Evolutionary conservation across 192 early-diverging fungal genomes (phyloP), one percentile per base, ranked within the genome.

Genomic region (Backusella tarrabulga): DNA sequence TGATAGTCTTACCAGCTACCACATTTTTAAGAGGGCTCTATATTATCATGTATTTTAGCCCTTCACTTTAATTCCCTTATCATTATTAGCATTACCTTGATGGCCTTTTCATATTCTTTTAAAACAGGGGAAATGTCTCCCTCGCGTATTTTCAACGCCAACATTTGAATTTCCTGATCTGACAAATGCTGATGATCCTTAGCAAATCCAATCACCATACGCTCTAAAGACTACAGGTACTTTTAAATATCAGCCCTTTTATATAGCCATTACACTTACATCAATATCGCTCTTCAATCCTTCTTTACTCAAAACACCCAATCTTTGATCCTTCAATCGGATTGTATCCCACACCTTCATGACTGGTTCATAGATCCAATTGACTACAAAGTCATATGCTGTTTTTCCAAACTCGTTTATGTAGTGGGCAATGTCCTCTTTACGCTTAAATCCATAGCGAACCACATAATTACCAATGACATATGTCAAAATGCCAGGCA

Each of bases 181-280:
- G 88, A 81, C 56, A 90, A 79, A 5, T 82, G 38, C 34, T 79
- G 79, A 71, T 87, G 72, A 66, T 87, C 83, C 32, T 74, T 81
- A 19, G 88, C 95, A 89, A 96, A 98, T 1, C 91, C 87, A 26
- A 93, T 80, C 6, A 97, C 94, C 97, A 98, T 98, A 23, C 92
- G 85, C 74, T 97, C 95, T 8, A 98, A 85, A 68, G 94, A 94
- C 85, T 91, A 79, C 5, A 14, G 8, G 42, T 23, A 29, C 32
- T 17, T 40, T 71, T 38, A 17, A 35, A 50, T 50, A 50, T n/a
- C 46, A 50, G 21, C 6, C 23, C 36, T 14, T 3, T 32, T 21
- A 60, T 40, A 26, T 19, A 67, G 21, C 19, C 15, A 72, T 9
- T 34, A n/a, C 12, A 79, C 82, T 81, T 82, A 93, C 92, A 54